Base-by-base conservation (phyloP, 495 filamentous ascomycete genomes). In the Polyplosphaeria fusca region DNA sequence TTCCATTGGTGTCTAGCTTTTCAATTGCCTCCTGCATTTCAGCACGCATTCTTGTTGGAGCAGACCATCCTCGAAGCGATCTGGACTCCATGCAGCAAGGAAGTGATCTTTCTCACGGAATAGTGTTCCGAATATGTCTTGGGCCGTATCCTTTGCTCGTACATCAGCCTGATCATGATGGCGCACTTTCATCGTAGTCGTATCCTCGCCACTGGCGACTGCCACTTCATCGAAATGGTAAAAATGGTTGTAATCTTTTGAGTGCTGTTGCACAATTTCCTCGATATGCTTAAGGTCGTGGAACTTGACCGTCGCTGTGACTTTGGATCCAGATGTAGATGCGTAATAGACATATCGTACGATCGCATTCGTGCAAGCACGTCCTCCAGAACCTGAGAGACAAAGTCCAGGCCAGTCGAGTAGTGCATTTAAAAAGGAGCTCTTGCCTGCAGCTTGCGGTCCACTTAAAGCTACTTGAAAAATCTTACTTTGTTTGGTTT, bases 401-500 rank as follows among this genome's bases (percentile, higher is more conserved):
- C 22, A 58, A 2, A 58, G 20, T 12, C 45, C 45, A 43, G 22
- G 23, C 12, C n/a, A 23, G 32, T 43, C 44, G n/a, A 58, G 23
- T 23, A 58, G 22, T 12, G 44, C 45, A 28, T 50, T 58, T 1
- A 43, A 9, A 9, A 50, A 22, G 2, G 23, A 32, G 38, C 32
- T 42, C 46, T 58, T 58, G 9, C 54, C 54, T 11, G 54, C 44
- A 28, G 2, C 54, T 43, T 58, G 54, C 19, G 44, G n/a, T 30
- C 54, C 54, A 25, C 18, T 43, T 2, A 58, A 18, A 2, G 45
- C 54, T 4, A 50, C 54, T 25, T 41, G 9, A 32, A 58, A 24
- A 2, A 24, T 2, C n/a, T 16, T 7, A 4, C 35, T 25, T n/a
- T 26, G 35, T 14, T 27, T 12, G 12, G 50, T 22, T 5, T 50